Evolutionary conservation across 2,329 filamentous ascomycete species (phyloP), one percentile per base, ranked within the genome.

Genomic region (Botrytis paeoniae): DNA sequence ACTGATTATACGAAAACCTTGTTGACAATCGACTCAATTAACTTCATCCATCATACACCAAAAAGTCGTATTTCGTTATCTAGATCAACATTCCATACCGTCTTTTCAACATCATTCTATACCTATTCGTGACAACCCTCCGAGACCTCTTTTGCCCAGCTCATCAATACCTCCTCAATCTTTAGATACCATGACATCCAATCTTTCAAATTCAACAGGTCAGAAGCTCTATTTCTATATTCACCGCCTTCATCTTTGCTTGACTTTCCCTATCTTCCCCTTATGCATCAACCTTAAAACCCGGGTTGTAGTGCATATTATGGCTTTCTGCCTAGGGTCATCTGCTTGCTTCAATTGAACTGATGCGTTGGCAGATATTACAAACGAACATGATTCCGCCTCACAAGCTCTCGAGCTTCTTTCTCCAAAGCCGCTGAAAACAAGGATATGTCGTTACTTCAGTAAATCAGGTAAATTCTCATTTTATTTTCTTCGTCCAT

Each of bases 401-500:
- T 78, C 75, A 74, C 75, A 74, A 75, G 74, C 72, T 73, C n/a
- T 54, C 35, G 22, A 61, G 29, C 32, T 4, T 72, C 70, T 37
- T 69, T 51, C 45, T 32, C 73, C 73, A 57, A 75, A 74, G 72
- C 72, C 74, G 71, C 68, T 62, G 60, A 77, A 76, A 69, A 74
- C 74, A 69, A 78, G 77, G 78, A 74, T 78, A 73, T 80, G 79
- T 75, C 76, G 78, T 69, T 80, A 79, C 75, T 80, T 79, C 74
- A 72, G 74, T 73, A 76, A 72, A 75, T 72, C 75, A 77, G 78
- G 79, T 80, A 79, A 75, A 35, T 22, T 20, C 60, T 74, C 72
- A 39, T 59, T 39, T 41, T 73, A 72, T 64, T 75, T 63, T 64
- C 54, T 71, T 70, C 22, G 5, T 1, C 29, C 12, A 48, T 69